phyloP scores from a whole-genome alignment of 257 asterid genomes.

The Nicotiana noctiflora region DNA sequence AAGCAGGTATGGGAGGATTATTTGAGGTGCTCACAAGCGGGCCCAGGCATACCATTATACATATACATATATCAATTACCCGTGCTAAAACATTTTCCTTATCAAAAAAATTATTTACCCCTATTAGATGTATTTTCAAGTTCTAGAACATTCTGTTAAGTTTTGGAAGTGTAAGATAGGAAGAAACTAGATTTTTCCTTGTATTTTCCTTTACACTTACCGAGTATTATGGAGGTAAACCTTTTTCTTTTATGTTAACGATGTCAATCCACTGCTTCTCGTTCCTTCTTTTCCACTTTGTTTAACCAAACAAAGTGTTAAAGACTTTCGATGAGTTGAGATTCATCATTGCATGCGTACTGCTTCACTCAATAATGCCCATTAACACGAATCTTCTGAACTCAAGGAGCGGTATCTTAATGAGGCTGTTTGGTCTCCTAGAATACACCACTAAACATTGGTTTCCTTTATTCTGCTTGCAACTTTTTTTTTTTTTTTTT shows the following conservation, averaged over 20 bases:
- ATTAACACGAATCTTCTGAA: background rate
- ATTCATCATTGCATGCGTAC: background rate
- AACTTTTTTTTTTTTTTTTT: constrained; percentile 2
- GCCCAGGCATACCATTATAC: too few species aligned
- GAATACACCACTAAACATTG: background rate
- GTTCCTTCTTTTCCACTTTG: background rate
- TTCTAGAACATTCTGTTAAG: too few species aligned
- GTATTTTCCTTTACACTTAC: background rate
- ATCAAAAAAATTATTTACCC: too few species aligned
- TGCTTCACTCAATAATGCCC: background rate
- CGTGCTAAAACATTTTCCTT: too few species aligned
- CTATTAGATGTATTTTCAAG: too few species aligned
- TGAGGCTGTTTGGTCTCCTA: background rate
- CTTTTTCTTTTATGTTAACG: background rate
- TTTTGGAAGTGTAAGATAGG: too few species aligned
- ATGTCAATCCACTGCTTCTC: background rate
- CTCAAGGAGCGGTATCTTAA: background rate
- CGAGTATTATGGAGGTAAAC: background rate
- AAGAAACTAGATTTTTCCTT: background rate
- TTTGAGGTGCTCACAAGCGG: background rate
- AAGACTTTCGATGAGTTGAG: background rate
- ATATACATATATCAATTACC: too few species aligned
- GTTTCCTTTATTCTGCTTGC: background rate
- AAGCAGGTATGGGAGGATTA: background rate
- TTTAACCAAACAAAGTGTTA: background rate